Evolutionary conservation across 1,284 basidiomycete species (phyloP), one percentile per base, ranked within the genome.

Genomic region (Uromyces viciae-fabae): DNA sequence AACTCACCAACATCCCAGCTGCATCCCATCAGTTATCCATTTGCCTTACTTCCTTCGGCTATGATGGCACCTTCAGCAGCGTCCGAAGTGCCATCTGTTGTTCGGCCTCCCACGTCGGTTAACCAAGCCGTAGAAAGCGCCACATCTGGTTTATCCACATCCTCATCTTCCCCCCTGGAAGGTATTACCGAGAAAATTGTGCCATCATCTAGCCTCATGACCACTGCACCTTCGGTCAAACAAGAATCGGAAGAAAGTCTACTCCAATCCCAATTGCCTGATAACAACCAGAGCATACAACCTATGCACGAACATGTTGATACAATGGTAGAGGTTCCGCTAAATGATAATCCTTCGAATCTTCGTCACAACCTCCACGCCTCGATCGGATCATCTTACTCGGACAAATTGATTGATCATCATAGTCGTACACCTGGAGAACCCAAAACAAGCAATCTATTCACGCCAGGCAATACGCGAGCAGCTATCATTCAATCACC

Each of bases 341-440:
- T 81, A 40, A 74, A 33, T 14, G 78, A 81, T 38, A 62, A 81
- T n/a, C 78, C 71, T 4, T 81, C 78, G 33, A 72, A 46, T 64
- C 69, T 81, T 33, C 42, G 78, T 28, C 64, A 62, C 31, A 74
- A 49, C 40, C 49, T 62, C 40, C 49, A 49, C 62, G 54, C 56
- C 42, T 74, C 78, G 22, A 54, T 54, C 40, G 72, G 72, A 11
- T 56, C 72, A 40, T 74, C 78, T 22, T 43, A 46, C 36, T 52
- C 56, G 66, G 43, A 42, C 74, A 76, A 81, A 52, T 9, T 36
- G 25, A 9, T 36, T n/a, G 69, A 54, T 31, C 49, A 52, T 40
- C 31, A 64, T 22, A 28, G 33, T 74, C 78, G 58, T 31, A 74
- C 78, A 46, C 71, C 78, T 54, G 71, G 71, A 22, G 43, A 62